Base-by-base conservation (phyloP, 1,284 basidiomycete genomes). In the Cryptococcus neoformans region DNA sequence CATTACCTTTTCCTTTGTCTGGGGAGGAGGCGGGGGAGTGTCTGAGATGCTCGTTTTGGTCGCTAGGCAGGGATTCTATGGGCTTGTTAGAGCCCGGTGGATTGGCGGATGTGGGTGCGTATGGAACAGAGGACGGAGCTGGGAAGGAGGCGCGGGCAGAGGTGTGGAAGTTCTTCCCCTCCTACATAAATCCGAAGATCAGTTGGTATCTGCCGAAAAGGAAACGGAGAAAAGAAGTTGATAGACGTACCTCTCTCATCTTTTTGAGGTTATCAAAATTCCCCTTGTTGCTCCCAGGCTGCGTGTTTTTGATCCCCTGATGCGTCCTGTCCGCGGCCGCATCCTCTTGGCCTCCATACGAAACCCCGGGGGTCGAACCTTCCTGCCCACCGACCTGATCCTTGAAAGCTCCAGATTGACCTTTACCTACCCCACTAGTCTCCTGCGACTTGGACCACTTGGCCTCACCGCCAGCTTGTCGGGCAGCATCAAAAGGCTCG, bases 31-130 rank as follows among this genome's bases (percentile, higher is more conserved):
- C 42, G 4, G 53, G 12, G 28, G 61, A 62, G 63, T 75, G 73
- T 55, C 69, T 72, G 34, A 75, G 55, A 49, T 74, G 70, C 28
- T 59, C 42, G 55, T 71, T 74, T 55, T 75, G 73, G 28, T 75
- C 70, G 14, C 69, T 68, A n/a, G 63, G 56, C 14, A 68, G 59
- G 12, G 44, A 21, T 10, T 66, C 63, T 37, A 59, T 60, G 14
- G 62, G 59, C 17, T 58, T 40, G 44, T 57, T 41, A 7, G 64
- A 59, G 34, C 58, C 62, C 0, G 56, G 42, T 10, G 46, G 55
- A 40, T 63, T 60, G 17, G 52, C 50, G 10, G 61, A 57, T 11
- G 42, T 44, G n/a, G 53, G 45, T 16, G 47, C 45, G 11, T 5
- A 12, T 11, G 40, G 40, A 3, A 41, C 16, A 3, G 40, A 41